Evolutionary conservation across 176 grass and related monocot species (phyloP).

Genomic region (Bolboschoenus planiculmis): DNA sequence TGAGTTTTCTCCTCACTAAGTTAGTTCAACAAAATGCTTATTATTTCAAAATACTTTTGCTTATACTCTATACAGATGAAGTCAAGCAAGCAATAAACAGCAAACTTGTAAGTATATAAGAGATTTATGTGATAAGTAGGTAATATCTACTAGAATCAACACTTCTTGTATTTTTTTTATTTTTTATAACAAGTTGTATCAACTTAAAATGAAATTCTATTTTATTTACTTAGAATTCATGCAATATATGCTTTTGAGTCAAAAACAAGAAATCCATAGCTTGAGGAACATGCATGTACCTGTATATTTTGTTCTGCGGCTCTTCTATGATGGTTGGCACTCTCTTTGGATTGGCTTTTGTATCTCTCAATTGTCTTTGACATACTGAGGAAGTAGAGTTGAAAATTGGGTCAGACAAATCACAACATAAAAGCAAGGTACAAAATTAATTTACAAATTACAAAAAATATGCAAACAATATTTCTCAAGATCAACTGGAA

Average conservation of each 20-base stretch:
- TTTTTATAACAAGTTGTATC: background rate
- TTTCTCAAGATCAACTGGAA: background rate
- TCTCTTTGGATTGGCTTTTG: slow-evolving; percentile 5
- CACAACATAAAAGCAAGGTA: background rate
- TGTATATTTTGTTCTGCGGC: slow-evolving; percentile 1
- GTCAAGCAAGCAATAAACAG: background rate
- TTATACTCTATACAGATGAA: background rate
- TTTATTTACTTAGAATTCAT: background rate
- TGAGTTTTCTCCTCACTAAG: background rate
- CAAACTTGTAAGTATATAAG: background rate
- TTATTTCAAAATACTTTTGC: background rate
- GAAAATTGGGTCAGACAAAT: background rate
- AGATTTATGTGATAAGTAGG: background rate
- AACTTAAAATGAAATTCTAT: background rate
- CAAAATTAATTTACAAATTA: background rate
- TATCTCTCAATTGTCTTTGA: slow-evolving; percentile 7
- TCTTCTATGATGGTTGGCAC: slow-evolving; percentile 1
- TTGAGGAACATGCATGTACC: background rate
- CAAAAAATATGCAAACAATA: background rate
- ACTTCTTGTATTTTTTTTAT: no score
- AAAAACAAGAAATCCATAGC: background rate
- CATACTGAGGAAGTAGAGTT: background rate
- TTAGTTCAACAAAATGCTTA: background rate
- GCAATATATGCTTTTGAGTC: background rate
- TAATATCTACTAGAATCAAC: background rate